These are phyloP conservation scores for Russula vinacea DNA, from an alignment of 768 basidiomycete species.

Conservation along the genomic window DNA sequence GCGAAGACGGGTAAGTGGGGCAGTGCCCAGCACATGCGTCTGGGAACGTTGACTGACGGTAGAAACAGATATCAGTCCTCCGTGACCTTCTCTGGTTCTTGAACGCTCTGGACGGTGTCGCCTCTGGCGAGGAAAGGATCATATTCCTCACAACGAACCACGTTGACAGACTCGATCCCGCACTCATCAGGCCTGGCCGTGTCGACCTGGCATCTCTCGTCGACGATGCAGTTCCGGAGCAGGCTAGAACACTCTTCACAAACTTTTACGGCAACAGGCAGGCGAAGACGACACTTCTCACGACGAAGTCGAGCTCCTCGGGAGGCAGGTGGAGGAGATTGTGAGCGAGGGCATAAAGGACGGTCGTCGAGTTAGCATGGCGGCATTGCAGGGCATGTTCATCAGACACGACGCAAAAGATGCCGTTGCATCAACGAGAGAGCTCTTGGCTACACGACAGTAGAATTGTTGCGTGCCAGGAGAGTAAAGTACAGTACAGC, in stretches of 20 bases:
- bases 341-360: slow-evolving; percentile 51
- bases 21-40: background rate
- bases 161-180: slow-evolving; percentile 81
- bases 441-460: slow-evolving; percentile 37
- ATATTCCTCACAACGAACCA: slow-evolving; percentile 99
- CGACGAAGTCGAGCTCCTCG: slow-evolving; percentile 47
- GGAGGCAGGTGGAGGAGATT: slow-evolving; percentile 49
- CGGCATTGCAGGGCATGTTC: slow-evolving; percentile 90
- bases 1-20: slow-evolving; percentile 79
- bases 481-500: slow-evolving; percentile 9
- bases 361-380: slow-evolving; percentile 84
- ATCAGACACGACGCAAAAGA: slow-evolving; percentile 66
- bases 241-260: slow-evolving; percentile 74
- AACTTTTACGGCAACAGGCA: slow-evolving; percentile 67
- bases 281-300: slow-evolving; percentile 35
- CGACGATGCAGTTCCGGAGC: slow-evolving; percentile 80
- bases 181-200: slow-evolving; percentile 91
- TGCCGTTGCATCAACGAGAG: slow-evolving; percentile 50
- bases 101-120: slow-evolving; percentile 96
- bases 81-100: slow-evolving; percentile 97
- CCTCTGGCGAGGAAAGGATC: slow-evolving; percentile 96
- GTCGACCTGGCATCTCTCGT: slow-evolving; percentile 84
- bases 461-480: slow-evolving; percentile 5
- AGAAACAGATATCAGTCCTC: slow-evolving; percentile 79
- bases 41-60: slow-evolving; percentile 19